Evolutionary conservation across 2,329 filamentous ascomycete genomes (phyloP).

Genomic region (Pseudogymnoascus sp.): DNA sequence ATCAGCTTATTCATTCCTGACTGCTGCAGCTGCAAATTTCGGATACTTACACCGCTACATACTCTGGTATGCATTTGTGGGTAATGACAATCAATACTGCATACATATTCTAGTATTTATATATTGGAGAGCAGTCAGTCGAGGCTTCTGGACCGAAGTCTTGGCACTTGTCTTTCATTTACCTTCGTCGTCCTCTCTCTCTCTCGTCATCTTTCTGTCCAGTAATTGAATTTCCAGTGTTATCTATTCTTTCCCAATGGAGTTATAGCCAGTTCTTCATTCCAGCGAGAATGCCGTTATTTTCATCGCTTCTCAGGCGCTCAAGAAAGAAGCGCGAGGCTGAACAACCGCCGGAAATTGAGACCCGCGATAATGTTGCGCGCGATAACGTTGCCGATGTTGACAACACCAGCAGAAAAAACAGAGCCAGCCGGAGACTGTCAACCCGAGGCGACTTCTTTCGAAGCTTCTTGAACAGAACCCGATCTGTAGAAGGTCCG

Average conservation of each 20-base stretch:
- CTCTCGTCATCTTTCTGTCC: not conserved
- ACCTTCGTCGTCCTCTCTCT: not conserved
- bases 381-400: not conserved
- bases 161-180: slow-evolving; percentile 4
- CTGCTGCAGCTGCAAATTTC: not conserved
- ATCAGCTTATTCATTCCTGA: not conserved
- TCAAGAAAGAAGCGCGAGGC: slow-evolving; percentile 18
- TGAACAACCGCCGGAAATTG: slow-evolving; percentile 5
- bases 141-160: slow-evolving; percentile 1
- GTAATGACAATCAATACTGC: not conserved
- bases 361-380: not conserved
- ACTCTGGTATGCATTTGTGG: not conserved
- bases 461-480: not conserved
- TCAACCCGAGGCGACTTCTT: slow-evolving; percentile 5
- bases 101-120: not conserved
- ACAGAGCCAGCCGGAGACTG: slow-evolving; percentile 2
- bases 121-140: not conserved
- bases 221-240: not conserved
- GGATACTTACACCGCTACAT: not conserved
- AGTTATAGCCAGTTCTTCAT: slow-evolving; percentile 6
- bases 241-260: not conserved
- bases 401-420: not conserved
- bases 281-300: slow-evolving; percentile 22
- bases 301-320: slow-evolving; percentile 23
- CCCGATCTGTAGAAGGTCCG: not conserved